Evolutionary conservation across 2,329 filamentous ascomycete species (phyloP).

Genomic region (Hypoxylon sp.): DNA sequence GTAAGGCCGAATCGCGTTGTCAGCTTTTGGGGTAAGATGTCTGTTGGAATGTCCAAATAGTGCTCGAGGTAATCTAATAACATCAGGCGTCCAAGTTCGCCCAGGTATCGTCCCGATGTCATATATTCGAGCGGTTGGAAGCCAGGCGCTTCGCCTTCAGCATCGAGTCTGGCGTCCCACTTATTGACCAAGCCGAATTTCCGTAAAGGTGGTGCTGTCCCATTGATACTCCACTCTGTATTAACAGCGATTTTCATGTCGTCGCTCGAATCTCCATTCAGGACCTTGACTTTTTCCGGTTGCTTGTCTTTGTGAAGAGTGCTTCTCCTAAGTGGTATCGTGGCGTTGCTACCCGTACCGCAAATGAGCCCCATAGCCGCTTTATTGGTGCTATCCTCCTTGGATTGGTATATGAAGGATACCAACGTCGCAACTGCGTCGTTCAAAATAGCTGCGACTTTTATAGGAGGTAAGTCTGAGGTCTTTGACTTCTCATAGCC

Average conservation of each 20-base stretch:
- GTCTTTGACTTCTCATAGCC: constrained; percentile 69
- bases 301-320: constrained; percentile 74
- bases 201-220: constrained; percentile 75
- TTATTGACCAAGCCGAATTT: constrained; percentile 73
- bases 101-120: constrained; percentile 82
- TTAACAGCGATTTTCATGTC: constrained; percentile 81
- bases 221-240: constrained; percentile 87
- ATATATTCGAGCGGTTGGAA: constrained; percentile 90
- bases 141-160: constrained; percentile 75
- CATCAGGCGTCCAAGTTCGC: constrained; percentile 79
- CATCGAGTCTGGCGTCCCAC: constrained; percentile 79
- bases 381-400: constrained; percentile 70
- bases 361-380: constrained; percentile 85
- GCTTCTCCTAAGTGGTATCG: constrained; percentile 76
- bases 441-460: constrained; percentile 82
- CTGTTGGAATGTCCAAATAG: constrained; percentile 55
- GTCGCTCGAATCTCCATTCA: constrained; percentile 60
- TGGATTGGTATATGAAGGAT: constrained; percentile 80
- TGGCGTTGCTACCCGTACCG: constrained; percentile 85
- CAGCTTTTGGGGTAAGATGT: constrained; percentile 68
- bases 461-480: constrained; percentile 71
- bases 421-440: constrained; percentile 84
- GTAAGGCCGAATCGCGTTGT: constrained; percentile 72
- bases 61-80: constrained; percentile 73
- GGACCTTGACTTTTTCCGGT: constrained; percentile 62